A percentile compares a stretch with the other conserved stretches of the same genome.
Evolutionary conservation across 495 filamentous ascomycete species (phyloP).

Genomic region (Astrothelium subdiscretum): DNA sequence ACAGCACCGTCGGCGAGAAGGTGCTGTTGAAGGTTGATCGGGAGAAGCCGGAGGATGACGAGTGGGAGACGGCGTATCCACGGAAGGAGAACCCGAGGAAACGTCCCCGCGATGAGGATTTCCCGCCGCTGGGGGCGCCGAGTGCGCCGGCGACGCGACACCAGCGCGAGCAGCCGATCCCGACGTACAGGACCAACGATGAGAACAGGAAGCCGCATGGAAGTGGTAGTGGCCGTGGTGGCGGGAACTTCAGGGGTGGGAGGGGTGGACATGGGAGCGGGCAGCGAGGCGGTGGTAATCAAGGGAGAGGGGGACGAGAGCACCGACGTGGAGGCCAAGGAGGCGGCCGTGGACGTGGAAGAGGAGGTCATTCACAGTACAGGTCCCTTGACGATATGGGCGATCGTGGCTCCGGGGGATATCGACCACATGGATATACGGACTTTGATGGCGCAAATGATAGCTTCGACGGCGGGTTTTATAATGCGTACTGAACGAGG

Average conservation of each 20-base stretch:
- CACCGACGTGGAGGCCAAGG: slow-evolving; percentile 3
- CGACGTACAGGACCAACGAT: not conserved
- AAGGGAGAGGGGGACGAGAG: slow-evolving; percentile 10
- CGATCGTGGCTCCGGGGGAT: not conserved
- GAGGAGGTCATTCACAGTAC: slow-evolving; percentile 8
- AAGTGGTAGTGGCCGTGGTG: slow-evolving; percentile 4
- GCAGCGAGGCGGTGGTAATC: slow-evolving; percentile 4
- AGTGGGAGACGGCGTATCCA: slow-evolving; percentile 45
- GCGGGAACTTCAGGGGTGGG: slow-evolving; percentile 7
- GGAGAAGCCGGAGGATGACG: slow-evolving; percentile 41
- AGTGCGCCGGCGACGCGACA: slow-evolving; percentile 3
- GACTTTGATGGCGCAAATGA: not conserved
- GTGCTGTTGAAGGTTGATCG: slow-evolving; percentile 63
- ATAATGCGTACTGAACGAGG: not conserved
- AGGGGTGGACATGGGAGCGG: slow-evolving; percentile 9
- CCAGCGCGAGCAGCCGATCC: not conserved
- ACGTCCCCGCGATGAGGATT: slow-evolving; percentile 41
- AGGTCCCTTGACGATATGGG: not conserved
- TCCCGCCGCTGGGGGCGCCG: slow-evolving; percentile 14
- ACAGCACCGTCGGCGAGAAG: slow-evolving; percentile 78
- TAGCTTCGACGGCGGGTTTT: not conserved
- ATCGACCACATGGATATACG: not conserved
- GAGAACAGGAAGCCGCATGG: slow-evolving; percentile 4
- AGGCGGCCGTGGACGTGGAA: slow-evolving; percentile 10
- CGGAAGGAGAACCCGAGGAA: slow-evolving; percentile 47